Conservation (phyloP, 2,329 filamentous ascomycete genomes). For the Clarireedia paspali region DNA sequence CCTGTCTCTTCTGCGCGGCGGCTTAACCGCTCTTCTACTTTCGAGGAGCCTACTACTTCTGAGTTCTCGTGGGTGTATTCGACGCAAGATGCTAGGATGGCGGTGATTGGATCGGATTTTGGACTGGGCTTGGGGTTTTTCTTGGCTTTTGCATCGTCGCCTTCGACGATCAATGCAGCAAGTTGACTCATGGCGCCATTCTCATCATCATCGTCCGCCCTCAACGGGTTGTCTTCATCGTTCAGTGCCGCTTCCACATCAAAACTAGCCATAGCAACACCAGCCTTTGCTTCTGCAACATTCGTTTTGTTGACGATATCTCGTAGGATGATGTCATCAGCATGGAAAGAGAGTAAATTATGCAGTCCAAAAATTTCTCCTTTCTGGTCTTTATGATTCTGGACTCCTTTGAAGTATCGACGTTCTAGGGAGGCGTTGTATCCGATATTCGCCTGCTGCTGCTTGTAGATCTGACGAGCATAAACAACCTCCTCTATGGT, state of each 20-base stretch:
- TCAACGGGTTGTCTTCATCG: slow-evolving; percentile 39
- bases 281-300: slow-evolving; percentile 83
- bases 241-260: slow-evolving; percentile 56
- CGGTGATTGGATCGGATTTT: slow-evolving; percentile 69
- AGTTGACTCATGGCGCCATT: slow-evolving; percentile 67
- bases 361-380: slow-evolving; percentile 89
- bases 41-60: slow-evolving; percentile 88
- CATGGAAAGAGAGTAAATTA: slow-evolving; percentile 80
- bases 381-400: slow-evolving; percentile 72
- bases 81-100: slow-evolving; percentile 82
- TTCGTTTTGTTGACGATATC: slow-evolving; percentile 99
- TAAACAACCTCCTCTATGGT: slow-evolving; percentile 98
- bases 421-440: slow-evolving; percentile 90
- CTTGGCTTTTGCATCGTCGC: slow-evolving; percentile 36
- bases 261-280: slow-evolving; percentile 71
- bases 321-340: slow-evolving; percentile 72
- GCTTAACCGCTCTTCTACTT: slow-evolving; percentile 79
- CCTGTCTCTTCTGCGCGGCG: slow-evolving; percentile 49
- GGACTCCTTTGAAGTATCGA: slow-evolving; percentile 91
- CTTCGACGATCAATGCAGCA: slow-evolving; percentile 48
- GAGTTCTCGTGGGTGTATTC: slow-evolving; percentile 96
- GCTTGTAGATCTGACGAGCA: slow-evolving; percentile 95
- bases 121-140: slow-evolving; percentile 33
- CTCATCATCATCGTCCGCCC: slow-evolving; percentile 38
- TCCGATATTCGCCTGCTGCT: slow-evolving; percentile 96